Conservation (phyloP, 768 basidiomycete genomes). For the Boletus reticuloceps region DNA sequence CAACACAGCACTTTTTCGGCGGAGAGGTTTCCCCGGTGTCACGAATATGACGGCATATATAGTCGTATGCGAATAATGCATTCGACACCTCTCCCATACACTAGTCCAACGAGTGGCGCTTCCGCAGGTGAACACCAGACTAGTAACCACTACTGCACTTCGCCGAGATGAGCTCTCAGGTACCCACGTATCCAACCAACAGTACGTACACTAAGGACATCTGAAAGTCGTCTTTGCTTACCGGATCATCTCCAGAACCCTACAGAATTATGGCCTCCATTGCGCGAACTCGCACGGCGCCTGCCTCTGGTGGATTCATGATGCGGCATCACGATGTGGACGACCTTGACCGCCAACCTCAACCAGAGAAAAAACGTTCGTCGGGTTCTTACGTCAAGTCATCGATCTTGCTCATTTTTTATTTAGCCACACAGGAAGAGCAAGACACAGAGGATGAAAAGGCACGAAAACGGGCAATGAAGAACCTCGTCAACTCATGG, state of each 20-base stretch:
- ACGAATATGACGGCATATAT: neutral
- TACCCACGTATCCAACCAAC: neutral
- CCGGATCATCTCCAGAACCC: neutral
- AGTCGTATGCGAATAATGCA: neutral
- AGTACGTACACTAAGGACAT: slow-evolving; percentile 3
- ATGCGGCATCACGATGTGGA: slow-evolving; percentile 4
- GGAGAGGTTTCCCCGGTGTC: too few relatives aligned
- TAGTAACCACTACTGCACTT: neutral
- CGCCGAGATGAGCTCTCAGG: too few relatives aligned
- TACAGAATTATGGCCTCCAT: slow-evolving; percentile 5
- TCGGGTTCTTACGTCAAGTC: neutral
- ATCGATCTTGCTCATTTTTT: neutral
- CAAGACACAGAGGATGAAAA: slow-evolving; percentile 49
- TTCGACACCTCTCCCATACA: neutral
- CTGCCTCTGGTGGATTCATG: slow-evolving; percentile 16
- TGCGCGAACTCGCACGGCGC: slow-evolving; percentile 11
- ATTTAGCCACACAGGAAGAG: slow-evolving; percentile 44
- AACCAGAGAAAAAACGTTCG: slow-evolving; percentile 18
- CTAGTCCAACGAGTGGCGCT: neutral
- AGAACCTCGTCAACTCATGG: slow-evolving; percentile 55
- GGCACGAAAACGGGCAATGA: slow-evolving; percentile 42
- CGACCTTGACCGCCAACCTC: slow-evolving; percentile 1
- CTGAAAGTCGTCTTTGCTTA: neutral
- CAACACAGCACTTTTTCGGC: neutral
- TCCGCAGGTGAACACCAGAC: neutral